Evolutionary conservation across 2,329 filamentous ascomycete species (phyloP), one percentile per base, ranked within the genome.

Genomic region (Colletotrichum plurivorum): DNA sequence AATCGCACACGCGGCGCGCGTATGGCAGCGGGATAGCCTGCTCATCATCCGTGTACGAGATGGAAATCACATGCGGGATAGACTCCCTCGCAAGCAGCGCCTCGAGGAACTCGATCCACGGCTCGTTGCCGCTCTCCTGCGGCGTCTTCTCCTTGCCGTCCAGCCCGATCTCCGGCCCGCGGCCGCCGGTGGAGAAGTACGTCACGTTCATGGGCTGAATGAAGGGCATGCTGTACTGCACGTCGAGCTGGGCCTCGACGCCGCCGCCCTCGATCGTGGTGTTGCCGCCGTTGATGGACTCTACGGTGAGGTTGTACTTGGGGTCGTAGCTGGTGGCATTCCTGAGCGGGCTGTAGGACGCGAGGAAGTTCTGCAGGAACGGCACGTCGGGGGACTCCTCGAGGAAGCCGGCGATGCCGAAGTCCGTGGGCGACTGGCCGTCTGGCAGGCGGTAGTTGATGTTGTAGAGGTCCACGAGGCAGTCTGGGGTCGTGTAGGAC

Each of bases 391-490:
- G 63, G 39, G 60, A 65, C 55, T 60, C 15, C 5, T 65, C 55
- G 13, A 65, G 39, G 55, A 65, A 65, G 48, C 55, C 63, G 6
- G 55, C 63, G 48, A 65, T 65, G 48, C 55, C 63, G 9, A 65
- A 53, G 22, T 60, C 39, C 8, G 63, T 65, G 25, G 63, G 63
- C 5, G 63, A 65, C 2, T n/a, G 36, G 25, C 25, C 39, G 18
- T 48, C 36, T 10, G 55, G 55, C 31, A 72, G 63, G n/a, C 73
- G 71, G 69, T 82, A 81, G 46, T 76, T 78, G 71, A 86, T 81
- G 70, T 84, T 84, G 76, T 87, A 87, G 13, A 85, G 78, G 57
- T 81, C 74, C 9, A 76, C 78, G 41, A 87, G 78, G 71, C 84
- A 85, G 9, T 75, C 73, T 0, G 82, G 84, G 1, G 78, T 79